Evolutionary conservation across 164 flowering plant genomes (phyloP), one percentile per base, ranked within the genome.

Genomic region (Annona cherimola): DNA sequence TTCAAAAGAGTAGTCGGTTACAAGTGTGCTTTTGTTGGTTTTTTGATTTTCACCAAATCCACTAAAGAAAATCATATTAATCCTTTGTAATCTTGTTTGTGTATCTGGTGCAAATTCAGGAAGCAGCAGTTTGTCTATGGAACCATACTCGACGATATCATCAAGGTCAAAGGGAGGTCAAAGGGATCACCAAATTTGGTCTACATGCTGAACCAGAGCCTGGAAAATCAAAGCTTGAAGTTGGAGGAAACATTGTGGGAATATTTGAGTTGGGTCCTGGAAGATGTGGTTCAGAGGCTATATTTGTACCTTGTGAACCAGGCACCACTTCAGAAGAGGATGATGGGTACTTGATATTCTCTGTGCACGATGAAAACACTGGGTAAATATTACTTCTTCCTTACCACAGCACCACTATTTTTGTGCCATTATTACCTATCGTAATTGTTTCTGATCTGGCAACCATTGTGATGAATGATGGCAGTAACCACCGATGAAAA

Each of bases 231-330:
- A 76, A 84, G 81, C 81, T 93, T 42, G 90, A 91, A 84, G 89
- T 90, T 70, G 99, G 98, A 73, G 99, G 98, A 64, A 93, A 91
- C 78, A 85, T 95, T 66, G 78, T 81, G 76, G 99, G 99, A 7
- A 69, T 95, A 72, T 89, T 79, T 79, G 89, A 93, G 75, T 82
- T 95, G 54, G 98, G 96, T 60, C 81, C 89, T n/a, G 90, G 90
- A 66, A 88, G 90, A 81, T 95, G 81, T 82, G 99, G 99, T 75
- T 93, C 98, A 35, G 99, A 95, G 76, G 98, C 98, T 73, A 69
- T 95, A 26, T 95, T 89, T 79, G 98, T 93, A 68, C 97, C 99
- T 14, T 85, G 87, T 57, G 79, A 85, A 77, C 86, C 90, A 40
- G 96, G 97, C n/a, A 70, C 76, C 45, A 73, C 81, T 55, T 85